phyloP scores from a whole-genome alignment of 2,329 filamentous ascomycete species.

The Nothopassalora personata region DNA sequence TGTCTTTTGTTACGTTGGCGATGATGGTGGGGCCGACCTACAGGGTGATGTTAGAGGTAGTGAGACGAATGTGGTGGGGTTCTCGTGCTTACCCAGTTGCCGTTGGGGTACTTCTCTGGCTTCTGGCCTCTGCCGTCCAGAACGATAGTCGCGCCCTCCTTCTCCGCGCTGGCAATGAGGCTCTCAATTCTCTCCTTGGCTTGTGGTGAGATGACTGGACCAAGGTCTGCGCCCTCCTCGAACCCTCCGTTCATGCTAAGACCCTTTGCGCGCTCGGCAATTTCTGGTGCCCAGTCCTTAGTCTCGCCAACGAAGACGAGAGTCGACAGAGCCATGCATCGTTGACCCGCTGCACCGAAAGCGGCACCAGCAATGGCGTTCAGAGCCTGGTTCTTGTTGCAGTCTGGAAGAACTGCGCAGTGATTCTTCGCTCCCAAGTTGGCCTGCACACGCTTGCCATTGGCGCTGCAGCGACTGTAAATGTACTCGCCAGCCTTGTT shows the following conservation, averaged over 20 bases:
- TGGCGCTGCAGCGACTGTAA: constrained; percentile 69
- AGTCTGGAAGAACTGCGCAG: constrained; percentile 75
- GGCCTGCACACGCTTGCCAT: constrained; percentile 83
- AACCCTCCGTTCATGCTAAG: constrained; percentile 76
- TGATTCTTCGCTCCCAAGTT: constrained; percentile 89
- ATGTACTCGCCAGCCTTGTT: constrained; percentile 90
- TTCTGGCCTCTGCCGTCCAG: constrained; percentile 72
- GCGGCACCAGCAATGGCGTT: constrained; percentile 80
- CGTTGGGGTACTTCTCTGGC: constrained; percentile 73
- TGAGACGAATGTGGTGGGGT: background rate
- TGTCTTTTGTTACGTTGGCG: constrained; percentile 69
- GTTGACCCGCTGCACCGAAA: constrained; percentile 77
- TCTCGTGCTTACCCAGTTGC: constrained; percentile 61
- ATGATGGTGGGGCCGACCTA: constrained; percentile 77
- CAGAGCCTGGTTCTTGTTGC: constrained; percentile 84
- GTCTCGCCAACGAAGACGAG: constrained; percentile 80
- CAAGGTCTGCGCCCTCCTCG: constrained; percentile 71
- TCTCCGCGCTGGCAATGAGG: constrained; percentile 69
- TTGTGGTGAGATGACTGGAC: constrained; percentile 74
- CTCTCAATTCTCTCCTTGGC: constrained; percentile 73
- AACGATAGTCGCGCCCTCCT: constrained; percentile 76
- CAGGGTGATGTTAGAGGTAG: constrained; percentile 17
- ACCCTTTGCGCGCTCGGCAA: constrained; percentile 68
- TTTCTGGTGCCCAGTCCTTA: constrained; percentile 72
- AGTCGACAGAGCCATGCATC: constrained; percentile 81